Percentiles rank a stretch among this genome's conserved stretches.
Conservation (phyloP, 1,284 basidiomycete genomes). For the Marasmius tenuissimus region DNA sequence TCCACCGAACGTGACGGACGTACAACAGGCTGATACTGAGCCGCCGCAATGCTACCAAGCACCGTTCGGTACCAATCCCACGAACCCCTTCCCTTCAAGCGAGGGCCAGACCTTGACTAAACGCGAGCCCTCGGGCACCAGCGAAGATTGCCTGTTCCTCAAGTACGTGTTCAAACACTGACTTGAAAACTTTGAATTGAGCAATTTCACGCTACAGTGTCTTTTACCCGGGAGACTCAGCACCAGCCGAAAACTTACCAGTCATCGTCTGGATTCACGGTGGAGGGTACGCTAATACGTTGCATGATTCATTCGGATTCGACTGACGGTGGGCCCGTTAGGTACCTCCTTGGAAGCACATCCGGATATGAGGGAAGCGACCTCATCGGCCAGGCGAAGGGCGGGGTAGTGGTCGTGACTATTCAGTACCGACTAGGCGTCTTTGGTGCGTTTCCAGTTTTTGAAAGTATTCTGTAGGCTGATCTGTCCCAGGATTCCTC, state of each 20-base stretch:
- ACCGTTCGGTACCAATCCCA: slow-evolving; percentile 1
- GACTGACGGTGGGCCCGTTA: background rate
- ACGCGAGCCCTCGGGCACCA: slow-evolving; percentile 3
- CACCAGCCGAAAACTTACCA: slow-evolving; percentile 11
- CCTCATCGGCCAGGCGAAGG: slow-evolving; percentile 17
- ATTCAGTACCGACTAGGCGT: slow-evolving; percentile 30
- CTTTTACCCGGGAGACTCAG: slow-evolving; percentile 8
- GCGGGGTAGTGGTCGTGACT: slow-evolving; percentile 21
- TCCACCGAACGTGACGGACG: slow-evolving; percentile 15
- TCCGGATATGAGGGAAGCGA: slow-evolving; percentile 13
- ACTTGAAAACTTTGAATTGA: too few relatives aligned
- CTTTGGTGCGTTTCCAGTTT: slow-evolving; percentile 19
- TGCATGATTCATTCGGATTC: background rate
- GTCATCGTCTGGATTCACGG: slow-evolving; percentile 24
- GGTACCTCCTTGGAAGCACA: background rate
- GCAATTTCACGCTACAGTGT: slow-evolving; percentile 6
- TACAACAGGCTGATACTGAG: slow-evolving; percentile 22
- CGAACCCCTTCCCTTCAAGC: slow-evolving; percentile 6
- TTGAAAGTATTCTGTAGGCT: background rate
- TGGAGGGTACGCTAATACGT: slow-evolving; percentile 17
- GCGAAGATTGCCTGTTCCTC: slow-evolving; percentile 31
- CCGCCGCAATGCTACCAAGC: slow-evolving; percentile 17
- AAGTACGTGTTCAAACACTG: slow-evolving; percentile 14
- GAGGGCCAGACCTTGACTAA: background rate
- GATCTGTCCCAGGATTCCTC: slow-evolving; percentile 9